Evolutionary conservation across 495 filamentous ascomycete genomes (phyloP).

Genomic region (Annulohypoxylon stygium): DNA sequence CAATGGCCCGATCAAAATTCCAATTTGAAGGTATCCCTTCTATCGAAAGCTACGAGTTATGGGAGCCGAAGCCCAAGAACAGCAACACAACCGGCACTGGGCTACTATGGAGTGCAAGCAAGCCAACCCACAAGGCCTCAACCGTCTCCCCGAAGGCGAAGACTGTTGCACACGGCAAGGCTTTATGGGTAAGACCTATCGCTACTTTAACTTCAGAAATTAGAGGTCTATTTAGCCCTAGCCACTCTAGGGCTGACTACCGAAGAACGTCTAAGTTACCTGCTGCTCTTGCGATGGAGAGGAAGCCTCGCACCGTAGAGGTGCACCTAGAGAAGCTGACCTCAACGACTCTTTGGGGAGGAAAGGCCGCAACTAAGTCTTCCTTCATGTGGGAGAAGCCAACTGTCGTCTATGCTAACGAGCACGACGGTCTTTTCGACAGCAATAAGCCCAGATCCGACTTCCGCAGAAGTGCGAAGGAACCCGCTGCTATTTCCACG

Average conservation of each 20-base stretch:
- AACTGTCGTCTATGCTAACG: constrained; percentile 6
- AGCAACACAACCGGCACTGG: constrained; percentile 8
- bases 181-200: constrained; percentile 27
- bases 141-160: constrained; percentile 28
- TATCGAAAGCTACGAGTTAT: constrained; percentile 50
- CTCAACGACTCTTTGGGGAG: constrained; percentile 50
- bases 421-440: constrained; percentile 47
- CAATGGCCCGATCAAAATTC: constrained; percentile 25
- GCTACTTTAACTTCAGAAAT: background rate
- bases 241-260: constrained; percentile 24
- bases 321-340: constrained; percentile 45
- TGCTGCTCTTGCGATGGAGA: constrained; percentile 41
- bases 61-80: constrained; percentile 40
- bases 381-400: constrained; percentile 47
- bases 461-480: constrained; percentile 53
- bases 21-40: constrained; percentile 29
- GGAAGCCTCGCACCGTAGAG: constrained; percentile 39
- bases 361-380: constrained; percentile 28
- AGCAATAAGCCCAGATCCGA: constrained; percentile 35
- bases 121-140: constrained; percentile 18
- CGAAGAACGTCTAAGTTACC: constrained; percentile 44
- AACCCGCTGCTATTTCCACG: constrained; percentile 54
- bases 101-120: constrained; percentile 38
- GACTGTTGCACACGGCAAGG: background rate
- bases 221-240: constrained; percentile 37